phyloP scores from a whole-genome alignment of 495 filamentous ascomycete species.

The Poronia punctata region DNA sequence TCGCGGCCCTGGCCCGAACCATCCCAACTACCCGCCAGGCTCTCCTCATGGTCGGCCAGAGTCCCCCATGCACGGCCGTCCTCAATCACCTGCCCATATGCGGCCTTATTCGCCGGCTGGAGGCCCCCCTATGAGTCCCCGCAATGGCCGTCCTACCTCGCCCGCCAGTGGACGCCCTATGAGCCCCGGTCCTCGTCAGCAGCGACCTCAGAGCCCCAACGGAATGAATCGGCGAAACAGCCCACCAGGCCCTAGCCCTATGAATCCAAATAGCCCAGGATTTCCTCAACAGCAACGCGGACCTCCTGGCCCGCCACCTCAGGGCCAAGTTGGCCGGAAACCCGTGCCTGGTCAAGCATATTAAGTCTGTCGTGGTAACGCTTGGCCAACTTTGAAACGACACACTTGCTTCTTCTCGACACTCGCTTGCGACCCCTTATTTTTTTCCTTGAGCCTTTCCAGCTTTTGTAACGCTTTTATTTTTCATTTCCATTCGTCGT shows the following conservation, averaged over 20 bases:
- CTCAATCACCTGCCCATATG: constrained; percentile 25
- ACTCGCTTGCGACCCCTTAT: constrained; percentile 27
- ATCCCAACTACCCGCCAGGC: constrained; percentile 34
- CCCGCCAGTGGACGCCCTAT: constrained; percentile 25
- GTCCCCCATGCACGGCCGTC: constrained; percentile 33
- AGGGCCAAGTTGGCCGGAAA: constrained; percentile 35
- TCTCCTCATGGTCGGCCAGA: constrained; percentile 36
- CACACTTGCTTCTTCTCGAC: constrained; percentile 26
- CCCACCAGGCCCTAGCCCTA: constrained; percentile 55
- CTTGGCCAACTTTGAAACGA: constrained; percentile 22
- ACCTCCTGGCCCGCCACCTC: constrained; percentile 26
- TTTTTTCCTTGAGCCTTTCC: constrained; percentile 14
- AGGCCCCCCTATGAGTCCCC: constrained; percentile 34
- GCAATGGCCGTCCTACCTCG: constrained; percentile 25
- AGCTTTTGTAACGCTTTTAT: constrained; percentile 10
- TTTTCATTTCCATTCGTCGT: constrained; percentile 11
- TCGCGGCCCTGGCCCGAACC: constrained; percentile 42
- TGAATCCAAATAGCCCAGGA: constrained; percentile 42
- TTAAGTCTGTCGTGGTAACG: constrained; percentile 22
- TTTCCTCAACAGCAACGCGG: constrained; percentile 19
- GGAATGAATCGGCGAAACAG: constrained; percentile 36
- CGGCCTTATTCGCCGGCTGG: constrained; percentile 35
- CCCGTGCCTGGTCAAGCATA: constrained; percentile 45
- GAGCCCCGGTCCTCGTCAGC: constrained; percentile 31
- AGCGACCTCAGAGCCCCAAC: constrained; percentile 31